Evolutionary conservation across 163 green algal genomes (phyloP), one percentile per base, ranked within the genome.

Genomic region (Chlorella variabilis): DNA sequence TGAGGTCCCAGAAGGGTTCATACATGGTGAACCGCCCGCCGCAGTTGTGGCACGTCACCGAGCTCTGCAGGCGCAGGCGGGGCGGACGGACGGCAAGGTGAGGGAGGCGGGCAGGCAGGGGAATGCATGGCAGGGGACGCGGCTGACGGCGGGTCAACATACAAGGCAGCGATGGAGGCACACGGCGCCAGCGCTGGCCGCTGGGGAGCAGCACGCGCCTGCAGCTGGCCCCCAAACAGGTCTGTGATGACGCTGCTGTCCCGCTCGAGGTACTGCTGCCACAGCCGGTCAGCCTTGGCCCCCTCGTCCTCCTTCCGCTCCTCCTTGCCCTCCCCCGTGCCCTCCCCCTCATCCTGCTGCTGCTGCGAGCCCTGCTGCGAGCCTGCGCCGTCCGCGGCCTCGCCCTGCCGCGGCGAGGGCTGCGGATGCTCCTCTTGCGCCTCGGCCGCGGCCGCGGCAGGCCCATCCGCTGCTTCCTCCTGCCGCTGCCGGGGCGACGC

Each of bases 1-100:
- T 87, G 23, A 93, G 82, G 65, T 90, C 85, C 89, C 80, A 86
- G 81, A 91, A 93, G 45, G 87, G 86, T 63, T 92, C 88, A 73
- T 93, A 93, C 63, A 77, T 91, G 38, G 85, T 89, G 76, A 89
- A 92, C 23, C 85, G 75, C 18, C 78, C 71, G 20, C 71, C 45
- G 73, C 87, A 91, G 61, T 85, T 88, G 63, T 75, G 67, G 83
- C 87, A 91, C 13, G 78, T 83, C 31, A 92, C 83, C 20, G 71
- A 83, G 58, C 79, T 86, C 78, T 89, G 74, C 41, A 48, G 29
- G 34, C 2, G 17, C 34, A n/a, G n/a, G n/a, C n/a, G n/a, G n/a
- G n/a, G n/a, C n/a, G n/a, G n/a, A n/a, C n/a, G n/a, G n/a, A n/a
- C n/a, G n/a, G n/a, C 71, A 39, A 36, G 7, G 13, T 21, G 41